Base-by-base conservation (phyloP, 441 rosid species). In the Codiaeum variegatum region DNA sequence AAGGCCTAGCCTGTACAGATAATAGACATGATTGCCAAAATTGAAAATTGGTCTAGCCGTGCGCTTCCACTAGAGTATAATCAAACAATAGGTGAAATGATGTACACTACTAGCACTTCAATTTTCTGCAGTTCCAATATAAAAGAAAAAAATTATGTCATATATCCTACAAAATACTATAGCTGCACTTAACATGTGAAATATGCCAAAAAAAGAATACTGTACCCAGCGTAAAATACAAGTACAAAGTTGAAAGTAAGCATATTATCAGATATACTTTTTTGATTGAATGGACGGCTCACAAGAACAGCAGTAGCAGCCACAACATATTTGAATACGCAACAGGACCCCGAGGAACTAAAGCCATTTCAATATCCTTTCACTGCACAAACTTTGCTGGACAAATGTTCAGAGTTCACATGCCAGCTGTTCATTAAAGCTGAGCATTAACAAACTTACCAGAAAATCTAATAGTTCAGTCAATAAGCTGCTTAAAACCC, bases 241-340 rank as follows among this genome's bases (percentile, higher is more conserved):
- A n/a, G 36, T 38, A 40, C n/a, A 62, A 13, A 62, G 16, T 63
- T 63, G 29, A 38, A 63, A 38, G 19, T 40, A 63, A 51, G 67
- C 51, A 23, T 63, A 63, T 51, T 51, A 21, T 23, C 38, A 66
- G 23, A 66, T n/a, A 26, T 1, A 21, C 15, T 44, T 42, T 38
- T 12, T 24, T 3, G 44, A 13, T 15, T 3, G 8, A 36, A 29
- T 5, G 42, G 44, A 49, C 18, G 2, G 28, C n/a, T 28, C 16
- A 28, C 6, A n/a, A 44, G 28, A 18, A 18, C 38, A 66, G 5
- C 56, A 19, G 36, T 24, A 49, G 31, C 21, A 64, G 58, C 13
- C 24, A 3, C 60, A 11, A 16, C 44, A 40, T 1, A 40, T 40
- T 40, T 40, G 44, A 9, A 9, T 10, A 40, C 11, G 44, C n/a